These are phyloP conservation scores for Peronospora belbahrii DNA, from an alignment of 352 stramenopile genomes.

Conservation along the genomic window DNA sequence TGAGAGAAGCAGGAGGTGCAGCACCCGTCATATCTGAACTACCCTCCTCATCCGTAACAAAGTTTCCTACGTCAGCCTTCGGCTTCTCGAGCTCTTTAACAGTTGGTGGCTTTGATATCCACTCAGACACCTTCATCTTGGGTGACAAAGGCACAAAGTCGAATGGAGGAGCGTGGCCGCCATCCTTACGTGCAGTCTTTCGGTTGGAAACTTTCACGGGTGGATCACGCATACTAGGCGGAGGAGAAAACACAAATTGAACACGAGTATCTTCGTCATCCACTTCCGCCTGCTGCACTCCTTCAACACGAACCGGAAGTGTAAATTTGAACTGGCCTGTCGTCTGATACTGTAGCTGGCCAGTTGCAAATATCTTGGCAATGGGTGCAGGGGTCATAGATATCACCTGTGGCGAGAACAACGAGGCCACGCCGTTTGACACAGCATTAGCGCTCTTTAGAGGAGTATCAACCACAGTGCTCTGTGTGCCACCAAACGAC, in stretches of 20 bases:
- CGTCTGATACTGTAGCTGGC: constrained; percentile 16
- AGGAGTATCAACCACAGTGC: constrained; percentile 12
- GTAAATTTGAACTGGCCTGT: constrained; percentile 51
- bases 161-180: constrained; percentile 35
- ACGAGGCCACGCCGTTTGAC: constrained; percentile 6
- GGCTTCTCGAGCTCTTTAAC: constrained; percentile 20
- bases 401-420: constrained; percentile 30
- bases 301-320: constrained; percentile 21
- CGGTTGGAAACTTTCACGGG: constrained; percentile 26
- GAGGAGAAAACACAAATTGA: constrained; percentile 58
- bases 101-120: constrained; percentile 18
- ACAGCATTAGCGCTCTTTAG: constrained; percentile 8
- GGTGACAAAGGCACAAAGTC: constrained; percentile 60
- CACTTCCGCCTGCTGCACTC: constrained; percentile 9
- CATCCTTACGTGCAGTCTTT: constrained; percentile 21
- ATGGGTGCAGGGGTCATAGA: constrained; percentile 31
- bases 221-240: constrained; percentile 47
- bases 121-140: constrained; percentile 39
- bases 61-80: constrained; percentile 14
- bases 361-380: background rate
- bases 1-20: constrained; percentile 7
- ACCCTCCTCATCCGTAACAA: constrained; percentile 5
- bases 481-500: constrained; percentile 5
- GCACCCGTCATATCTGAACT: background rate
- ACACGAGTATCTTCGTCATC: constrained; percentile 40